A percentile compares a stretch with the other conserved stretches of the same genome.
phyloP scores from a whole-genome alignment of 2,329 filamentous ascomycete species.

The Ceratocystis huliohia region DNA sequence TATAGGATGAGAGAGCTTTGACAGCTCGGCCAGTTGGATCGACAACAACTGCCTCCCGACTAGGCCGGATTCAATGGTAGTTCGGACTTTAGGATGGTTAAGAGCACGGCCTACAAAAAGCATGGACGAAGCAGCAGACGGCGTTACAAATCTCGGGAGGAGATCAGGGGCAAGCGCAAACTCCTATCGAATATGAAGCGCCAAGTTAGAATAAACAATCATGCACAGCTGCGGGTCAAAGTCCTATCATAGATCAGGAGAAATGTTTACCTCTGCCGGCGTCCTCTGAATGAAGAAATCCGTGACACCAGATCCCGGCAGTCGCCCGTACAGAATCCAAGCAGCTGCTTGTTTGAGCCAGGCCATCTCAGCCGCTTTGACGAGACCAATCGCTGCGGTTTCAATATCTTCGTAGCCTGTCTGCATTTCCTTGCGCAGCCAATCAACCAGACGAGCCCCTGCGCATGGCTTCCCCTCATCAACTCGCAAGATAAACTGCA shows the following conservation, averaged over 20 bases:
- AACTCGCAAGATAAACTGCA: slow-evolving; percentile 25
- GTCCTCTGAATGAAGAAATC: slow-evolving; percentile 59
- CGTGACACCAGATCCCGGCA: slow-evolving; percentile 61
- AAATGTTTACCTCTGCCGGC: slow-evolving; percentile 21
- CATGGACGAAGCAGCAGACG: slow-evolving; percentile 65
- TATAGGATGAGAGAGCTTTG: slow-evolving; percentile 38
- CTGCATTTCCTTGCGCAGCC: slow-evolving; percentile 59
- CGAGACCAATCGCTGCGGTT: slow-evolving; percentile 56
- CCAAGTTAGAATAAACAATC: neutral
- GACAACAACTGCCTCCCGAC: slow-evolving; percentile 49
- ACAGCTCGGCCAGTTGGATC: slow-evolving; percentile 56
- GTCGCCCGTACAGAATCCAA: slow-evolving; percentile 79
- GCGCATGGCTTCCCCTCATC: slow-evolving; percentile 34
- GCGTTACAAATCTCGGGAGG: slow-evolving; percentile 67
- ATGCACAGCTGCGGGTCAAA: slow-evolving; percentile 3
- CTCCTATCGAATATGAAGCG: slow-evolving; percentile 24
- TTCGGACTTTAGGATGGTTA: slow-evolving; percentile 60
- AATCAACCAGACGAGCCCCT: slow-evolving; percentile 65
- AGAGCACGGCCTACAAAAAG: slow-evolving; percentile 83
- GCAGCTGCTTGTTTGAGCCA: slow-evolving; percentile 85
- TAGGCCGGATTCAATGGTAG: slow-evolving; percentile 33
- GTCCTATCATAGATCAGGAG: neutral
- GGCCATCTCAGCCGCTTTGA: slow-evolving; percentile 69
- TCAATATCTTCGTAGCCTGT: slow-evolving; percentile 86
- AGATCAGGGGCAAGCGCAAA: slow-evolving; percentile 48